Percentiles rank a stretch among this genome's conserved stretches.
Conservation (phyloP, 31 red algal genomes). For the Asparagopsis taxiformis region DNA sequence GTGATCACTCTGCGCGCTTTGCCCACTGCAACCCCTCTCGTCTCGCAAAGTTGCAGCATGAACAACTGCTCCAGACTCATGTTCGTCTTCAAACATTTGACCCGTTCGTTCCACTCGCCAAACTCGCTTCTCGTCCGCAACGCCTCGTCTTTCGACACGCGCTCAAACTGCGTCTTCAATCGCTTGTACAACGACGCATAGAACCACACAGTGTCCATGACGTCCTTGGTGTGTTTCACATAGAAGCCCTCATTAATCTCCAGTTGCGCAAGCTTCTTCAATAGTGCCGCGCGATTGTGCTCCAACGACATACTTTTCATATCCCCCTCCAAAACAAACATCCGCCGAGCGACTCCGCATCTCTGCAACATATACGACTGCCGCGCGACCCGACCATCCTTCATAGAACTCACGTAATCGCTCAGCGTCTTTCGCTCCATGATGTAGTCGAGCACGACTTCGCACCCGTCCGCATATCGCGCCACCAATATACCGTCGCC, state of each 20-base stretch:
- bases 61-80: conserved; percentile 63
- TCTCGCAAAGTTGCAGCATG: conserved; percentile 47
- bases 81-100: conserved; percentile 10
- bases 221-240: conserved; percentile 55
- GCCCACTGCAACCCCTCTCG: conserved; percentile 15
- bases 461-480: conserved; percentile 38
- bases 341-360: conserved; percentile 23
- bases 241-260: conserved; percentile 55
- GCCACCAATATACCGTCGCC: conserved; percentile 72
- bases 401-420: conserved; percentile 56
- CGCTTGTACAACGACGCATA: conserved; percentile 44
- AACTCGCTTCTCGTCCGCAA: conserved; percentile 19
- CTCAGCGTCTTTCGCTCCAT: conserved; percentile 73
- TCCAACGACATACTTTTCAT: conserved; percentile 16
- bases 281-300: conserved; percentile 7
- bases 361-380: conserved; percentile 61
- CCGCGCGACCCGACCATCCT: conserved; percentile 45
- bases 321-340: conserved; percentile 69
- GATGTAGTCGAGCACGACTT: conserved; percentile 74
- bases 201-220: conserved; percentile 46
- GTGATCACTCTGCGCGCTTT: conserved; percentile 23
- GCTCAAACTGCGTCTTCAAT: conserved; percentile 13
- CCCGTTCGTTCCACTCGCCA: conserved; percentile 23
- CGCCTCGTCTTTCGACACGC: background rate
- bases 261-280: conserved; percentile 35